phyloP scores from a whole-genome alignment of 148 eudicot genomes.

The Euryodendron excelsum region DNA sequence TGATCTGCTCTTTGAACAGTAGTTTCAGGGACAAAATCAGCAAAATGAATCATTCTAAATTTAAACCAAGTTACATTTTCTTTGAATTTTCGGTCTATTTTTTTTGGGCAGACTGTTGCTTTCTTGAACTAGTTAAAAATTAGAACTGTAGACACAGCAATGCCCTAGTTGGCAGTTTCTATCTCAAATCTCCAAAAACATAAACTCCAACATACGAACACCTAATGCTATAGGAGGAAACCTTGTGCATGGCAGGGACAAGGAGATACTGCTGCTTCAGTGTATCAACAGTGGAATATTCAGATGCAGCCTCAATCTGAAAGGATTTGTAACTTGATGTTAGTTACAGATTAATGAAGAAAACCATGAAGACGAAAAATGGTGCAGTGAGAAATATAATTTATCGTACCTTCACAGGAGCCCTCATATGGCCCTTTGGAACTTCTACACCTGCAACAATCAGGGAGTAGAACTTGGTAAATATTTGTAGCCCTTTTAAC shows the following conservation, averaged over 20 bases:
- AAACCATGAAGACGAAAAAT: not conserved
- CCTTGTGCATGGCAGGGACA: constrained; percentile 78
- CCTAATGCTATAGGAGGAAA: constrained; percentile 17
- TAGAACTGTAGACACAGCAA: not conserved
- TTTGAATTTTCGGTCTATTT: not conserved
- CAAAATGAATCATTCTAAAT: not conserved
- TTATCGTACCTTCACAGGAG: too few species aligned
- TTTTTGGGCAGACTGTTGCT: too few species aligned
- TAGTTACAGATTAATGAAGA: not conserved
- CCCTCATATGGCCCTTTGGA: too few species aligned
- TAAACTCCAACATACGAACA: not conserved
- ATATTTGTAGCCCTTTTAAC: too few species aligned
- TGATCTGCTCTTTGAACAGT: too few species aligned
- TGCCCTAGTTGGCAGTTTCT: not conserved
- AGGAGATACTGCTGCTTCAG: constrained; percentile 73
- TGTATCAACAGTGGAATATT: constrained; percentile 85
- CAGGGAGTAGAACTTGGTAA: too few species aligned
- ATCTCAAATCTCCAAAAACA: not conserved
- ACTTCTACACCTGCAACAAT: too few species aligned
- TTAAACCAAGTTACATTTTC: not conserved
- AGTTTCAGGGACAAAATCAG: not conserved
- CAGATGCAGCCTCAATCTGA: constrained; percentile 71
- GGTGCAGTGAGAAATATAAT: too few species aligned
- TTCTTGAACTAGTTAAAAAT: not conserved
- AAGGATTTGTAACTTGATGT: constrained; percentile 12